Percentiles rank a stretch among this genome's conserved stretches.
phyloP scores from a whole-genome alignment of 139 green algal species.

The Asterochloris sp. region DNA sequence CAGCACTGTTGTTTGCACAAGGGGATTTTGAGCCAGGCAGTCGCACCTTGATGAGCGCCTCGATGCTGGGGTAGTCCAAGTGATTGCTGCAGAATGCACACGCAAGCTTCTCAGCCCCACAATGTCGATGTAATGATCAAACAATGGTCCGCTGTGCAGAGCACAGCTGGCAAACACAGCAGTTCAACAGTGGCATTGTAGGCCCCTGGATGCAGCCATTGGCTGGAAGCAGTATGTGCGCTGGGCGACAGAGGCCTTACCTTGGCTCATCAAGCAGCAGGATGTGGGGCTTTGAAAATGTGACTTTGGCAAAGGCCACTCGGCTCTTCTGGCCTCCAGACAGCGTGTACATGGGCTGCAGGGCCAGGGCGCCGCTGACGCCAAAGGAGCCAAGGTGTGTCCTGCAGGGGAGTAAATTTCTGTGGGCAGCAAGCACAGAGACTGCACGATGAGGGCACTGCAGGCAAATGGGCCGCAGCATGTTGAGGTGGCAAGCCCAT shows the following conservation, averaged over 20 bases:
- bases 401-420: background rate
- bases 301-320: slow-evolving; percentile 87
- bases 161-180: background rate
- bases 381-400: slow-evolving; percentile 89
- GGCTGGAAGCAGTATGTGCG: background rate
- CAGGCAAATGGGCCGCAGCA: background rate
- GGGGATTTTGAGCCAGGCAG: background rate
- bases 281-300: slow-evolving; percentile 81
- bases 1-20: background rate
- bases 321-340: slow-evolving; percentile 92
- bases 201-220: too few relatives aligned
- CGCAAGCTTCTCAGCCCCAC: too few relatives aligned
- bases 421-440: too few relatives aligned
- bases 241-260: slow-evolving; percentile 66
- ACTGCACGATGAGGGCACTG: too few relatives aligned
- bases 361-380: slow-evolving; percentile 73
- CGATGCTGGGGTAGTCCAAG: slow-evolving; percentile 86
- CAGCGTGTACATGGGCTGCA: slow-evolving; percentile 93
- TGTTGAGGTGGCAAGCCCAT: background rate
- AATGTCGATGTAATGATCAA: background rate
- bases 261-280: slow-evolving; percentile 82
- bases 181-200: background rate
- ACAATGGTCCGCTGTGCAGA: background rate
- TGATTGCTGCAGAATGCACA: slow-evolving; percentile 59
- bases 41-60: slow-evolving; percentile 66